Base-by-base conservation (phyloP, 768 basidiomycete genomes). In the Zangia roseola region DNA sequence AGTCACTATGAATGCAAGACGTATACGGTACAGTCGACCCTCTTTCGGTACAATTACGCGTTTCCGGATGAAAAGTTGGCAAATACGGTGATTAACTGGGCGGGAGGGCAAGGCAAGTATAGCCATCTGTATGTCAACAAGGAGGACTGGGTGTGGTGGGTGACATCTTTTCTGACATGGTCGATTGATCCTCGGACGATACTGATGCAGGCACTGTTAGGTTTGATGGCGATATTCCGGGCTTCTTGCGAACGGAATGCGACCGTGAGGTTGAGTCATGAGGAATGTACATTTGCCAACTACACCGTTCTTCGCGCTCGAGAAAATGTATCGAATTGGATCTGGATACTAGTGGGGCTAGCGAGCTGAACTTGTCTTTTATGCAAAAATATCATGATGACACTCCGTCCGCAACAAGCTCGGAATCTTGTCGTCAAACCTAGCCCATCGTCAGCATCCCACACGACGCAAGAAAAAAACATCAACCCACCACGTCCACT, bases 401-500 rank as follows among this genome's bases (percentile, higher is more conserved):
- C 30, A 31, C 14, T 31, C 30, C 30, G 6, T 14, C 19, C 24
- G 16, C 50, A 51, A 10, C 16, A 62, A 50, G 5, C 34, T 6
- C 5, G 56, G 56, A 0, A 64, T 30, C 26, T 64, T 62, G 13
- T 26, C 40, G 23, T 64, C 62, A 12, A 56, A 64, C 62, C 62
- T 62, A 30, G 2, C n/a, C n/a, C n/a, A n/a, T n/a, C n/a, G n/a
- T n/a, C 10, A 1, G 14, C 2, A 14, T n/a, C 36, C 19, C 10
- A 9, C 17, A 34, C 6, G 17, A 17, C 25, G 17, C 10, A 23
- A 17, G n/a, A 12, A 0, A 30, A 26, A n/a, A n/a, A n/a, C n/a
- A n/a, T n/a, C n/a, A n/a, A n/a, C n/a, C n/a, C n/a, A 65, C 63
- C 63, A 63, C 2, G 48, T 47, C 63, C 60, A 63, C 7, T 58